Conservation (phyloP, 768 basidiomycete species). For the Atractiella rhizophila region DNA sequence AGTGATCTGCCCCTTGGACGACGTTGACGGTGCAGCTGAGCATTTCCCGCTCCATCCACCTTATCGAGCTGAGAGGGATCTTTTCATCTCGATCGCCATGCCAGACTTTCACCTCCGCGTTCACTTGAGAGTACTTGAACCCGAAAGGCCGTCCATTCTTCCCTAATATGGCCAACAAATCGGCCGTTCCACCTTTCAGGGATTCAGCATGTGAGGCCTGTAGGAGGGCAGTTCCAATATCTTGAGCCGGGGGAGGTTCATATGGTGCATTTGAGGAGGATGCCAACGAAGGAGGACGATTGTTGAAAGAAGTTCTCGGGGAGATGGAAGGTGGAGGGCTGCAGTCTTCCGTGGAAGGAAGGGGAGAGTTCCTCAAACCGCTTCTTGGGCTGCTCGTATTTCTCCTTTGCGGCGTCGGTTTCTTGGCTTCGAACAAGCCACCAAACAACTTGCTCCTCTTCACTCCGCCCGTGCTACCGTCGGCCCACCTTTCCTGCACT, state of each 20-base stretch:
- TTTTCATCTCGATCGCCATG: slow-evolving; percentile 82
- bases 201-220: slow-evolving; percentile 90
- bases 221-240: slow-evolving; percentile 63
- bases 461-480: too few species aligned
- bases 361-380: not conserved
- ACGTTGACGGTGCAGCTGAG: slow-evolving; percentile 52
- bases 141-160: slow-evolving; percentile 55
- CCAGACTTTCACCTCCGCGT: slow-evolving; percentile 57
- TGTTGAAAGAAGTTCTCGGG: not conserved
- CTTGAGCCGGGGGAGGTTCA: slow-evolving; percentile 18
- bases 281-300: not conserved
- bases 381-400: too few species aligned
- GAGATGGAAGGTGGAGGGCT: not conserved
- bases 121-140: slow-evolving; percentile 59
- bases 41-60: slow-evolving; percentile 67
- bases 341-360: not conserved
- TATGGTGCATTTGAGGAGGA: not conserved
- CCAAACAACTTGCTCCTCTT: too few species aligned
- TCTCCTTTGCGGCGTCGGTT: too few species aligned
- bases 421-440: too few species aligned
- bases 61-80: slow-evolving; percentile 67
- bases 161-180: slow-evolving; percentile 74
- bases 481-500: too few species aligned
- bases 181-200: slow-evolving; percentile 64
- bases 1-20: slow-evolving; percentile 69